phyloP scores from a whole-genome alignment of 1,284 basidiomycete genomes.

The Coniferiporia weirii region DNA sequence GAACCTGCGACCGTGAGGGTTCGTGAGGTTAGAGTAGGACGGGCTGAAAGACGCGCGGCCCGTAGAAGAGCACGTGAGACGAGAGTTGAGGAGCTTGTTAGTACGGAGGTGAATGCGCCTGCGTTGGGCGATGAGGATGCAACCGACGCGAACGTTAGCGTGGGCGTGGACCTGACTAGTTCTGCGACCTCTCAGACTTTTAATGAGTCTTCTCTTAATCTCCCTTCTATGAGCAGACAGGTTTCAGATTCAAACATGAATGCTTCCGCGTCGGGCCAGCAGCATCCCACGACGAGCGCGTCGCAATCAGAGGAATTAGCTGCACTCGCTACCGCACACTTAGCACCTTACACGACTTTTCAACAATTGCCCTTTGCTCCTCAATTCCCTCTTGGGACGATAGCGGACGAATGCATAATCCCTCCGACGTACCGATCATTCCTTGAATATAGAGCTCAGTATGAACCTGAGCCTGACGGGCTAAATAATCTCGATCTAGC shows the following conservation, averaged over 20 bases:
- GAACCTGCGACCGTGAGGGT: conserved; percentile 87
- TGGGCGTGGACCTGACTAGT: conserved; percentile 51
- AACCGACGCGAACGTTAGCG: conserved; percentile 55
- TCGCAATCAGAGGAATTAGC: conserved; percentile 54
- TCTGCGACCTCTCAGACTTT: conserved; percentile 18
- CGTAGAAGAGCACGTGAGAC: conserved; percentile 66
- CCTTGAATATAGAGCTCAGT: conserved; percentile 56
- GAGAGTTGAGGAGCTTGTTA: conserved; percentile 43
- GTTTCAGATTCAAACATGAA: conserved; percentile 13
- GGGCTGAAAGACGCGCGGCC: conserved; percentile 78
- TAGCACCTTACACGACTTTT: conserved; percentile 82
- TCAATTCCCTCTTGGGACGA: conserved; percentile 76
- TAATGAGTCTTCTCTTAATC: conserved; percentile 15
- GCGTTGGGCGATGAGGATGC: conserved; percentile 45
- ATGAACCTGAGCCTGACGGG: conserved; percentile 51
- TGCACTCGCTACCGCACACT: conserved; percentile 58
- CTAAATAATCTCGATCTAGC: conserved; percentile 42
- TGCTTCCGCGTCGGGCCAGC: background rate
- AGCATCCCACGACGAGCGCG: conserved; percentile 18
- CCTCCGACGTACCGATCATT: conserved; percentile 81
- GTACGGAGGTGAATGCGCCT: conserved; percentile 40
- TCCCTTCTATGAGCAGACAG: conserved; percentile 19
- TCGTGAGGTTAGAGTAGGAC: conserved; percentile 83
- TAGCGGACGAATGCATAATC: conserved; percentile 83
- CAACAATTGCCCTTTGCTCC: conserved; percentile 81